These are phyloP conservation scores for Fagopyrum tataricum DNA, from an alignment of 148 eudicot species.

Conservation along the genomic window DNA sequence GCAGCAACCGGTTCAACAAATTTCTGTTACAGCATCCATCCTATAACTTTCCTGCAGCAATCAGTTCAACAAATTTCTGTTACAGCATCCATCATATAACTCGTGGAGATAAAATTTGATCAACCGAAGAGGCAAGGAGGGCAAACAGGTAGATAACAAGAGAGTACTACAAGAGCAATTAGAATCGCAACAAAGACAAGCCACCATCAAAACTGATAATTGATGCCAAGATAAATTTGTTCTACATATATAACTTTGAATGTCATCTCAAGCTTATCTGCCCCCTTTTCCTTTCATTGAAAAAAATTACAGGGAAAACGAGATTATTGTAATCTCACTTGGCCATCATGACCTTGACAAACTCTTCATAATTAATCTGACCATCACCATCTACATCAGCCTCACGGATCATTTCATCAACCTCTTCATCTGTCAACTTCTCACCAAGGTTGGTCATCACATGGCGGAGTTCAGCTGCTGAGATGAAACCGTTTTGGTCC, in stretches of 20 bases:
- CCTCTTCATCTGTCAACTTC: conserved; percentile 39
- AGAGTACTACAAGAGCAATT: background rate
- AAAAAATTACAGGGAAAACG: conserved; percentile 10
- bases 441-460: conserved; percentile 45
- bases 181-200: background rate
- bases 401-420: conserved; percentile 41
- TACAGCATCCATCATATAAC: background rate
- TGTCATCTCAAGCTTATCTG: conserved; percentile 22
- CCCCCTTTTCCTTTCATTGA: conserved; percentile 15
- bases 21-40: background rate
- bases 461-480: conserved; percentile 39
- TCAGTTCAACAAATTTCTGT: background rate
- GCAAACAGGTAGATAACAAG: background rate
- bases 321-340: conserved; percentile 26
- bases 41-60: background rate
- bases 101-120: background rate
- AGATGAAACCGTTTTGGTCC: conserved; percentile 42
- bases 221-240: conserved; percentile 2
- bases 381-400: conserved; percentile 44
- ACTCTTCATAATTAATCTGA: conserved; percentile 43
- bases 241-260: conserved; percentile 18
- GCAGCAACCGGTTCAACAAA: too few species aligned
- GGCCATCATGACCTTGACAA: conserved; percentile 44
- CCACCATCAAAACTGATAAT: background rate
- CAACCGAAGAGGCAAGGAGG: conserved; percentile 3